phyloP scores from a whole-genome alignment of 306 rosid genomes.

The Abrus precatorius region DNA sequence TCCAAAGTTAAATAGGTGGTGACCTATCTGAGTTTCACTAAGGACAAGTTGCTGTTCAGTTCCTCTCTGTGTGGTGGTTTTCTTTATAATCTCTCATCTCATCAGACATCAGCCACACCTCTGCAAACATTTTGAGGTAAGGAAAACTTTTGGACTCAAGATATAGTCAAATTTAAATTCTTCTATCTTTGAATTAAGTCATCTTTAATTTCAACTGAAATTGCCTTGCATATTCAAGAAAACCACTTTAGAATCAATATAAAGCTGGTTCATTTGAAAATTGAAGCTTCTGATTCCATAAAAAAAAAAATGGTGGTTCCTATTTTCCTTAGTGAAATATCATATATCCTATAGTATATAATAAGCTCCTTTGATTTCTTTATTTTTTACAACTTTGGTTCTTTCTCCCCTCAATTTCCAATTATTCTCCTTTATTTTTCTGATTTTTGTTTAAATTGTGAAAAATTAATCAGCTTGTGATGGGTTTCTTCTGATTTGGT shows the following conservation, averaged over 20 bases:
- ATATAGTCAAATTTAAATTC: neutral
- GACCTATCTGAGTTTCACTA: neutral
- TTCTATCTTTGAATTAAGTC: neutral
- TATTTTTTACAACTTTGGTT: neutral
- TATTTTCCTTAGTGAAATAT: slow-evolving; percentile 22
- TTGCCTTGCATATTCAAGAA: slow-evolving; percentile 53
- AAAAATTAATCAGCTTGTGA: neutral
- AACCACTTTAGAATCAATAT: slow-evolving; percentile 46
- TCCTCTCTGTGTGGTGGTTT: slow-evolving; percentile 39
- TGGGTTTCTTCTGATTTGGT: slow-evolving; percentile 27
- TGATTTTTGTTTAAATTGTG: neutral
- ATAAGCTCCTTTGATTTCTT: slow-evolving; percentile 8
- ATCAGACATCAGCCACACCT: neutral
- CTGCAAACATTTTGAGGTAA: slow-evolving; percentile 36
- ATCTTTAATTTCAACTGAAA: slow-evolving; percentile 8
- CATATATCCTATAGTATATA: neutral
- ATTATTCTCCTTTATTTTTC: neutral
- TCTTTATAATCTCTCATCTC: slow-evolving; percentile 28
- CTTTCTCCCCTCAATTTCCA: neutral
- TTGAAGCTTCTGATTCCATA: slow-evolving; percentile 45
- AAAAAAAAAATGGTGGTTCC: slow-evolving; percentile 35
- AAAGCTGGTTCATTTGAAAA: slow-evolving; percentile 43
- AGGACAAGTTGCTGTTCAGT: neutral
- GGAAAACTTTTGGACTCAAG: slow-evolving; percentile 5
- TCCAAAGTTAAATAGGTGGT: slow-evolving; percentile 36